Evolutionary conservation across 768 basidiomycete genomes (phyloP).

Genomic region (Calocera viscosa): DNA sequence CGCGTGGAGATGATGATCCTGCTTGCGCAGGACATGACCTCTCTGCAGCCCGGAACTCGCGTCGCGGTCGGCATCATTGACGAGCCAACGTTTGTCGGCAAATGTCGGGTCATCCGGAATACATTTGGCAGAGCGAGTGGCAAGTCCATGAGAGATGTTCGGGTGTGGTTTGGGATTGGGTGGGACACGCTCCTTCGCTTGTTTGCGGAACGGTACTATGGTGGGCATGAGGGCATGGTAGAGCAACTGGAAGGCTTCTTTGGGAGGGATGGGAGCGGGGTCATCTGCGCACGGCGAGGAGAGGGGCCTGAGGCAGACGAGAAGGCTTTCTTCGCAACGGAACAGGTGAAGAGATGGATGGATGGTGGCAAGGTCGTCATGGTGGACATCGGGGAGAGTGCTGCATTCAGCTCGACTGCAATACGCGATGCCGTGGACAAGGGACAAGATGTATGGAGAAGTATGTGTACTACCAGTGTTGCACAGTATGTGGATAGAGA

Average conservation of each 20-base stretch:
- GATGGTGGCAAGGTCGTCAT: slow-evolving; percentile 41
- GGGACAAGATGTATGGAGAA: slow-evolving; percentile 33
- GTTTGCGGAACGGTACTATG: slow-evolving; percentile 63
- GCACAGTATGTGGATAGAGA: slow-evolving; percentile 41
- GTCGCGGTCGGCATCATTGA: slow-evolving; percentile 71
- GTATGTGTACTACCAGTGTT: slow-evolving; percentile 36
- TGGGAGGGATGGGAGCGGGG: slow-evolving; percentile 41
- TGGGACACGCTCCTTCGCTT: slow-evolving; percentile 76
- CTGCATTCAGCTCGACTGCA: slow-evolving; percentile 53
- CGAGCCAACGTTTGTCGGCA: slow-evolving; percentile 80
- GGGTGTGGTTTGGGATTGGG: slow-evolving; percentile 64
- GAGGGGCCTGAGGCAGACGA: slow-evolving; percentile 24
- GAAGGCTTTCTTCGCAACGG: slow-evolving; percentile 22
- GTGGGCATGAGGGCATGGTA: slow-evolving; percentile 40
- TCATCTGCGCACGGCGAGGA: slow-evolving; percentile 55
- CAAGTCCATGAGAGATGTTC: slow-evolving; percentile 19
- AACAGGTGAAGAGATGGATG: slow-evolving; percentile 40
- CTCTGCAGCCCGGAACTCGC: slow-evolving; percentile 26
- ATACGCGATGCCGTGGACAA: slow-evolving; percentile 39
- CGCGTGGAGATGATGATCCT: slow-evolving; percentile 77
- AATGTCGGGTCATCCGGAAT: slow-evolving; percentile 30
- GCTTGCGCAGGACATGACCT: slow-evolving; percentile 38
- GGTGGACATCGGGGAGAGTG: slow-evolving; percentile 43
- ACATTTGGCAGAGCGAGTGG: neutral
- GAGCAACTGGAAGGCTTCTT: slow-evolving; percentile 47